Conservation (phyloP, 139 green algal genomes). For the Tetraselmis chui region DNA sequence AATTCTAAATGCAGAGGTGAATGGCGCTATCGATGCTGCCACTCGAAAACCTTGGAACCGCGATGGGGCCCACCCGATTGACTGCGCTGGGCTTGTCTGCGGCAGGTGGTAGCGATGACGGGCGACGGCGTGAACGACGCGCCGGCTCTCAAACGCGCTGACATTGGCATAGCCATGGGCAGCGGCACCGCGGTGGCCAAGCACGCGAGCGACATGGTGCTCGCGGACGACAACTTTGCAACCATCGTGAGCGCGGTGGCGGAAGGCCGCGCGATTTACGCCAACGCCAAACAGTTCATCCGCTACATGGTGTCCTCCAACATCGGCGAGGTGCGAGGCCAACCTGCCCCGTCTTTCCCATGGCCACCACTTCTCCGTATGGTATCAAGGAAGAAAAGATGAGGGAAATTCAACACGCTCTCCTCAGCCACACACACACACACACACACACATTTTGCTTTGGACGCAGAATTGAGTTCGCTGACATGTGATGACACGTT, state of each 20-base stretch:
- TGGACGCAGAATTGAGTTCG: too few species aligned
- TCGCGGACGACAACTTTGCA: constrained; percentile 96
- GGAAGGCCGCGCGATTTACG: constrained; percentile 89
- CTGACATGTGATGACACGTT: not conserved
- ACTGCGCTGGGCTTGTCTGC: too few species aligned
- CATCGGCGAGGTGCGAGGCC: constrained; percentile 78
- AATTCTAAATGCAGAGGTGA: too few species aligned
- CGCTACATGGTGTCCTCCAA: constrained; percentile 97
- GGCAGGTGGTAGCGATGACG: constrained; percentile 88
- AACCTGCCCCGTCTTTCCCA: not conserved
- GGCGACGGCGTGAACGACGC: constrained; percentile 84
- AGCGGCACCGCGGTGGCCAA: constrained; percentile 73
- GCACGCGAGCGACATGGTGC: constrained; percentile 87
- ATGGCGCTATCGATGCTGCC: too few species aligned
- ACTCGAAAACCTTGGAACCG: too few species aligned
- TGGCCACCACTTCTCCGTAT: too few species aligned
- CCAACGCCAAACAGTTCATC: constrained; percentile 99
- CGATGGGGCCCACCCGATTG: too few species aligned
- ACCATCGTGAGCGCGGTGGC: constrained; percentile 79
- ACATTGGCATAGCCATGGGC: constrained; percentile 92
- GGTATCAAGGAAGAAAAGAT: too few species aligned
- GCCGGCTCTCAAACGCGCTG: constrained; percentile 68
- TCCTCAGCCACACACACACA: too few species aligned
- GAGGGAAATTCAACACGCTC: too few species aligned
- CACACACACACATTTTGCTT: too few species aligned